Evolutionary conservation across 2,329 filamentous ascomycete species (phyloP).

Genomic region (Ceratocystis colombiana): DNA sequence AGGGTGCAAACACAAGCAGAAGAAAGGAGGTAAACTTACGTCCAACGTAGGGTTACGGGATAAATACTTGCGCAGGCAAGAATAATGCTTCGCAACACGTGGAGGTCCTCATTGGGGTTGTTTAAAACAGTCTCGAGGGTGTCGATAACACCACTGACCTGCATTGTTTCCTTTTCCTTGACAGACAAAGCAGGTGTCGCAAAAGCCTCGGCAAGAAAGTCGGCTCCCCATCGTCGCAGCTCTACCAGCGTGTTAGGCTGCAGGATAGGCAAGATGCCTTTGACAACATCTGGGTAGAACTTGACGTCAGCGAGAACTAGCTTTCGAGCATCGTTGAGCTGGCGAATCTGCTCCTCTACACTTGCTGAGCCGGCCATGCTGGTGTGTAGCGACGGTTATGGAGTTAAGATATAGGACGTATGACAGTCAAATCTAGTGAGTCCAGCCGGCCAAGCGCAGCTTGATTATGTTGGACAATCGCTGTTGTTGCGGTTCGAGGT

Average conservation of each 20-base stretch:
- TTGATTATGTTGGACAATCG: not conserved
- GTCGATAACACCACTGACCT: conserved; percentile 60
- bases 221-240: conserved; percentile 87
- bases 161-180: conserved; percentile 70
- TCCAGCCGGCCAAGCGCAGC: not conserved
- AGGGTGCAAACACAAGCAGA: conserved; percentile 17
- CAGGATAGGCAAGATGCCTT: conserved; percentile 86
- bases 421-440: no score
- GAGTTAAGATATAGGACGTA: conserved; percentile 12
- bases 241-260: conserved; percentile 63
- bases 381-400: conserved; percentile 24
- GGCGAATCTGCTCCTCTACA: conserved; percentile 66
- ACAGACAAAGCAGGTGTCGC: conserved; percentile 73
- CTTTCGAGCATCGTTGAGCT: conserved; percentile 82
- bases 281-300: conserved; percentile 86
- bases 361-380: conserved; percentile 49
- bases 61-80: conserved; percentile 89
- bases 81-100: conserved; percentile 75
- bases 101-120: conserved; percentile 62
- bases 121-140: conserved; percentile 62
- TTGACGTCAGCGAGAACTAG: conserved; percentile 77
- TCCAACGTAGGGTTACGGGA: conserved; percentile 81
- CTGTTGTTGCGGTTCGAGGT: not conserved
- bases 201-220: conserved; percentile 93
- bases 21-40: conserved; percentile 53